Conservation (phyloP, 768 basidiomycete genomes). For the Russula griseocarnosa region DNA sequence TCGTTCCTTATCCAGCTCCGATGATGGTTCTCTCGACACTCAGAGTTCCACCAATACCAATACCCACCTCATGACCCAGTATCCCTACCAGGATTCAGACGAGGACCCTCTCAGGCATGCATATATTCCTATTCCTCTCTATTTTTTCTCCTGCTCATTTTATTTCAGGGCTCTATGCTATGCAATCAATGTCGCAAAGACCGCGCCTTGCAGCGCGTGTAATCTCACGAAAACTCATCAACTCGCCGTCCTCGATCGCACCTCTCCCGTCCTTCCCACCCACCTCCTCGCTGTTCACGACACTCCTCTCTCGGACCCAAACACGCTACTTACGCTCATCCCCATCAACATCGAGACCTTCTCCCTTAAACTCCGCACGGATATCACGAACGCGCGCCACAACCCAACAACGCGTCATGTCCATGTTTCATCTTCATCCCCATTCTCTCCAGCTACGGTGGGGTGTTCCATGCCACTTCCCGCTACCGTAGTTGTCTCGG, state of each 20-base stretch:
- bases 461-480: not conserved
- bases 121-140: not conserved
- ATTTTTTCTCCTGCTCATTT: not conserved
- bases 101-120: slow-evolving; percentile 23
- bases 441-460: not conserved
- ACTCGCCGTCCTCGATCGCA: slow-evolving; percentile 18
- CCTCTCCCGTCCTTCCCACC: slow-evolving; percentile 12
- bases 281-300: slow-evolving; percentile 23
- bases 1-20: slow-evolving; percentile 18
- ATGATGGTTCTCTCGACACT: slow-evolving; percentile 5
- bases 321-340: slow-evolving; percentile 9
- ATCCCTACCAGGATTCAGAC: slow-evolving; percentile 21
- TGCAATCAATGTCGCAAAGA: slow-evolving; percentile 15
- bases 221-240: slow-evolving; percentile 21
- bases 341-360: slow-evolving; percentile 18
- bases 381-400: slow-evolving; percentile 1
- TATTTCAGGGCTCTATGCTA: slow-evolving; percentile 14
- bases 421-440: not conserved
- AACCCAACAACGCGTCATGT: not conserved
- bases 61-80: slow-evolving; percentile 20
- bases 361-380: slow-evolving; percentile 12
- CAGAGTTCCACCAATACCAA: not conserved
- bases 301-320: slow-evolving; percentile 10
- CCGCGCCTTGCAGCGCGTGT: slow-evolving; percentile 11
- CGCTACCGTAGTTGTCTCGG: slow-evolving; percentile 1